Evolutionary conservation across 2,329 filamentous ascomycete genomes (phyloP).

Genomic region (Fusarium robinianum): DNA sequence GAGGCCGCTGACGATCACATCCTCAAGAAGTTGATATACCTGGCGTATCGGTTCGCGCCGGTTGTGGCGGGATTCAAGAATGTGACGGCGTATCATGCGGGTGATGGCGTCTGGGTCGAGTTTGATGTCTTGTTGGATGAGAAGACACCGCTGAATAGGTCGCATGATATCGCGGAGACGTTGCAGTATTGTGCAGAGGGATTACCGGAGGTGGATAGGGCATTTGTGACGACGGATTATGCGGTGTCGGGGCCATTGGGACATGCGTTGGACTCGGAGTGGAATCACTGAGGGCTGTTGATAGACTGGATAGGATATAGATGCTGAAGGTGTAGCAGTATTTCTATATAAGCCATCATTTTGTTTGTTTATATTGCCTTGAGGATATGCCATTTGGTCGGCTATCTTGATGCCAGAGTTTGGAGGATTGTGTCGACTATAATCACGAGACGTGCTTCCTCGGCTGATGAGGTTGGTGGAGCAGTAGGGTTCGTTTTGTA

Average conservation of each 20-base stretch:
- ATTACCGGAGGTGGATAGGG: slow-evolving; percentile 38
- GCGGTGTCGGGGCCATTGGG: slow-evolving; percentile 39
- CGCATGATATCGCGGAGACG: slow-evolving; percentile 43
- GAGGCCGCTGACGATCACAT: slow-evolving; percentile 39
- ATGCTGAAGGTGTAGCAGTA: no score
- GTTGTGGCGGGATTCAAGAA: slow-evolving; percentile 41
- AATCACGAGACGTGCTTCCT: no score
- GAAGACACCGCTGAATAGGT: slow-evolving; percentile 38
- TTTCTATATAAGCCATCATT: no score
- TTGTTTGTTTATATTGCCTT: no score
- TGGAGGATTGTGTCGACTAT: no score
- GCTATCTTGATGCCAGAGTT: no score
- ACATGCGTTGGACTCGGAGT: slow-evolving; percentile 37
- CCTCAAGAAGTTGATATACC: slow-evolving; percentile 40
- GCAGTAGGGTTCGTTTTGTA: no score
- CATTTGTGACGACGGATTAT: slow-evolving; percentile 44
- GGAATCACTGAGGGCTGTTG: slow-evolving; percentile 26
- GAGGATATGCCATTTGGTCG: no score
- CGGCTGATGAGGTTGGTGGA: no score
- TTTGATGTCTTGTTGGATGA: slow-evolving; percentile 41
- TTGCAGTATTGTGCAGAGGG: slow-evolving; percentile 43
- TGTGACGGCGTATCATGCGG: slow-evolving; percentile 42
- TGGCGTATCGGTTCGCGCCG: slow-evolving; percentile 42
- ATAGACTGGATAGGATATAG: not conserved
- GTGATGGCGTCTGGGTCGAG: slow-evolving; percentile 43